Evolutionary conservation across 495 filamentous ascomycete species (phyloP).

Genomic region (Aspergillus baeticus): DNA sequence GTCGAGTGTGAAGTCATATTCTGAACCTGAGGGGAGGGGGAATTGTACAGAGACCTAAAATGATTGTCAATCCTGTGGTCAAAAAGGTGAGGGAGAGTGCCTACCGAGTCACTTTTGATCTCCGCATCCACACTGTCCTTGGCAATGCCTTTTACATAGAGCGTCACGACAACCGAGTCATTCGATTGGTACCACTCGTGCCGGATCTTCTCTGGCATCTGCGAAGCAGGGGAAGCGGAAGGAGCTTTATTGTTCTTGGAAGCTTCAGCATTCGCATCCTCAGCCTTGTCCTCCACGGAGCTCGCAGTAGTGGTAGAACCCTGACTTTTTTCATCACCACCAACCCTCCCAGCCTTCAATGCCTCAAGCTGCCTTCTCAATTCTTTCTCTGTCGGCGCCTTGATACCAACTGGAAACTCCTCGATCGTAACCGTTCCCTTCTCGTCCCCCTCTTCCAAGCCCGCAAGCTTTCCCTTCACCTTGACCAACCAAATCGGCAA

Average conservation of each 20-base stretch:
- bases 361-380: conserved; percentile 34
- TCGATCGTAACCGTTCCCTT: conserved; percentile 54
- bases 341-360: conserved; percentile 27
- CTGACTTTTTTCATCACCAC: background rate
- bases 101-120: conserved; percentile 54
- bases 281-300: conserved; percentile 2
- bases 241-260: conserved; percentile 3
- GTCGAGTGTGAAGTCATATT: conserved; percentile 66
- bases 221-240: conserved; percentile 11
- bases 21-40: conserved; percentile 57
- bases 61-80: conserved; percentile 20
- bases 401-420: conserved; percentile 59
- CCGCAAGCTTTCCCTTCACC: conserved; percentile 20
- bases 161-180: conserved; percentile 62
- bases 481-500: conserved; percentile 26
- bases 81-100: background rate
- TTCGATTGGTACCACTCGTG: conserved; percentile 80
- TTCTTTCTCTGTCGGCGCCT: conserved; percentile 42
- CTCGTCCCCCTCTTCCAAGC: conserved; percentile 58
- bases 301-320: background rate
- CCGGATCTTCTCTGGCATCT: conserved; percentile 54
- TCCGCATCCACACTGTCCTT: conserved; percentile 60
- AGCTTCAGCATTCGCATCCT: conserved; percentile 14
- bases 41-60: conserved; percentile 62
- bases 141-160: conserved; percentile 70